Evolutionary conservation across 805 yeast genomes (phyloP), one percentile per base, ranked within the genome.

Genomic region (Metschnikowia similis): DNA sequence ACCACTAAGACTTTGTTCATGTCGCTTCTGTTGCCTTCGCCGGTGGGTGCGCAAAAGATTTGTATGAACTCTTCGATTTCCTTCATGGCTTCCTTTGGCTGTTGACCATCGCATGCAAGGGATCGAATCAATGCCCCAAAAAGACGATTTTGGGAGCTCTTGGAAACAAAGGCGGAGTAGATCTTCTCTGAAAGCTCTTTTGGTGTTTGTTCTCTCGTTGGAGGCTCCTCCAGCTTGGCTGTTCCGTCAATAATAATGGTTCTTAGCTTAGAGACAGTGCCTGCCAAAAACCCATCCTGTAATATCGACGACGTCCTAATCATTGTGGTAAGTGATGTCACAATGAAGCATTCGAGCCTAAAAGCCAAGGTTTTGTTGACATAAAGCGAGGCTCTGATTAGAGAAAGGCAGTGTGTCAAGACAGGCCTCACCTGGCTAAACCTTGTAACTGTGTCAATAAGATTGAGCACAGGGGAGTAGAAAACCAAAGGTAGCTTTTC

Each of bases 1-100:
- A 64, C 45, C 2, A 61, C 51, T 2, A 66, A 51, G 17, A 66
- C 52, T 48, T 48, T 46, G 56, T 67, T 67, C 43, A 61, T 40
- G 6, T 50, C 54, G 36, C 59, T 56, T 21, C 50, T 31, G 2
- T 11, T 28, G 46, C 48, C 43, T 14, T 9, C 17, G 13, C 26
- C 3, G 28, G 6, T n/a, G 9, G 37, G 45, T 10, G 31, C 28
- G 38, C 55, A 57, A 50, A 66, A 66, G 2, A 60, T 46, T 16
- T 39, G n/a, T 9, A 42, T 35, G 13, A 61, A 35, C 4, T 49
- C 28, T 30, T 49, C 42, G 5, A 69, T 58, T 5, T 56, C 44
- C 6, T 45, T 35, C 21, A 48, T 49, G 6, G 56, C 42, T 1
- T 64, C 62, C 4, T 47, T 50, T 4, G 58, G 55, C 3, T 57